Evolutionary conservation across 2,329 filamentous ascomycete genomes (phyloP), one percentile per base, ranked within the genome.

Genomic region (Cladosporium sp.): DNA sequence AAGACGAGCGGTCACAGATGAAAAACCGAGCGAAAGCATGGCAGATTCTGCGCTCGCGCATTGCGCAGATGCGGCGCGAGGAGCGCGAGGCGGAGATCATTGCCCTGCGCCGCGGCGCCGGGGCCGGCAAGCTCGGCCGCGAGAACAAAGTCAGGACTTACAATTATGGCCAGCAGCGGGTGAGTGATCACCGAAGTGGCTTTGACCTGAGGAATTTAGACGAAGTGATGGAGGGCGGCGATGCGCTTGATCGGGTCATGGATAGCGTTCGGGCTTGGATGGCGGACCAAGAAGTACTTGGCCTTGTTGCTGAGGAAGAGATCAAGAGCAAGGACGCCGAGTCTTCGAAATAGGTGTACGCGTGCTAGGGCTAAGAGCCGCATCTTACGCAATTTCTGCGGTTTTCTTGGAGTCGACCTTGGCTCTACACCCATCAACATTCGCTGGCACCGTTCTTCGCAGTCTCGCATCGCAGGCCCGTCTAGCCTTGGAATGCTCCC

Each of bases 111-210:
- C 81, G 90, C 66, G 89, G 85, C 58, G 89, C 90, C 58, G 84
- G 87, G 60, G 84, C 90, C 53, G 86, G 77, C 7, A 80, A 86
- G 63, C 91, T 93, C 73, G 93, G 91, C 5, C 80, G 93, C 40
- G 89, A 89, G 43, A 90, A 97, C 73, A 98, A 98, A 75, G 86
- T 98, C 54, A 78, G 91, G 56, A 96, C 91, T 0, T 96, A 96
- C 70, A 95, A 96, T 68, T 87, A 76, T 69, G 75, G 76, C 3
- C 83, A 88, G 69, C 84, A 90, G 69, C 78, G 91, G 41, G 91
- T 93, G 59, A 95, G 91, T 1, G 91, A 96, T 65, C 91, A 96
- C 70, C 78, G 91, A 38, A 89, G 86, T 62, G 89, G 87, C 0
- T 68, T 87, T 37, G 91, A 91, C 52, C 78, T 90, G 11, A 84